Conservation (phyloP, 106 monocot species). For the Dendrobium catenatum region DNA sequence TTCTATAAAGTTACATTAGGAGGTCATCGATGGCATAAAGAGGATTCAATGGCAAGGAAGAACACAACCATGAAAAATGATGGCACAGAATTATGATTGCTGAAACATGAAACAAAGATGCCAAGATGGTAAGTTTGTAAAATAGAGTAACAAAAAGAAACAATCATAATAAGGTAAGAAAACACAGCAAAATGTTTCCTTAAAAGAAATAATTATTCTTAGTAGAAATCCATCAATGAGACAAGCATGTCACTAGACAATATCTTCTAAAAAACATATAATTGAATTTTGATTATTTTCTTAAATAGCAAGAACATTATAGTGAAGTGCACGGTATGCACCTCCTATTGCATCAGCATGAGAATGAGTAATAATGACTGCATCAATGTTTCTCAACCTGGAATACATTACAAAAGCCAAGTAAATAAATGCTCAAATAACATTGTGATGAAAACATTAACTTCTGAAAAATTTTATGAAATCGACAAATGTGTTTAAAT, state of each 20-base stretch:
- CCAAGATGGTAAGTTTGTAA: neutral
- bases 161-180: neutral
- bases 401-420: conserved; percentile 11
- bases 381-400: conserved; percentile 88
- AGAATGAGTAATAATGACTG: conserved; percentile 93
- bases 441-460: neutral
- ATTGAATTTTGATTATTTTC: neutral
- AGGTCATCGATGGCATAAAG: too few species aligned
- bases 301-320: neutral
- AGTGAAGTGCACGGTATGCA: conserved; percentile 9
- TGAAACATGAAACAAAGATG: neutral
- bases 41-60: too few species aligned
- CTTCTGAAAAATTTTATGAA: neutral
- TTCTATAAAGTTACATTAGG: too few species aligned
- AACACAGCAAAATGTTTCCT: neutral
- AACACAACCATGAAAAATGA: neutral
- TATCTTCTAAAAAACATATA: neutral
- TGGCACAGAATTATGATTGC: neutral
- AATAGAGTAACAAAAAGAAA: neutral
- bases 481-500: neutral
- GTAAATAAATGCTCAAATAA: neutral
- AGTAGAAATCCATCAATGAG: neutral
- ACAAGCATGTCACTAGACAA: neutral
- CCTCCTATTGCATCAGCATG: conserved; percentile 99
- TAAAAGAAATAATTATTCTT: neutral